A percentile compares a stretch with the other conserved stretches of the same genome.
Conservation (phyloP, 2,329 filamentous ascomycete species). For the Aspergillus chevalieri region DNA sequence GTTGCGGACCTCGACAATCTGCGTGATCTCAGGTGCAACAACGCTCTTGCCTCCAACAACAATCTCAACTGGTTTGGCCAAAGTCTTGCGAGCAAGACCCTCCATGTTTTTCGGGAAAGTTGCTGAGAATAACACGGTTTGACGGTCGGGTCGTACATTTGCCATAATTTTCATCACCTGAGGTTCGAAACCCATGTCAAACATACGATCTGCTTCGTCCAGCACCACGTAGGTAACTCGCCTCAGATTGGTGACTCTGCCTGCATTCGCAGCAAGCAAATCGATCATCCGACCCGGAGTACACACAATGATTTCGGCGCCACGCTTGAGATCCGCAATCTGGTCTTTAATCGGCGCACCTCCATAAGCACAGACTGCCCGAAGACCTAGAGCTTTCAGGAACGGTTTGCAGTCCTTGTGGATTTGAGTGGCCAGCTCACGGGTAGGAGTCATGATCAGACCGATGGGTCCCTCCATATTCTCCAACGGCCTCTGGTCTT, state of each 20-base stretch:
- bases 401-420: conserved; percentile 93
- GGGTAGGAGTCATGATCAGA: conserved; percentile 86
- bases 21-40: conserved; percentile 69
- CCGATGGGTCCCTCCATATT: conserved; percentile 81
- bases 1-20: conserved; percentile 80
- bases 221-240: conserved; percentile 91
- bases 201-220: conserved; percentile 98
- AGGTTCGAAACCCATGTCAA: conserved; percentile 98
- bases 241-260: conserved; percentile 84
- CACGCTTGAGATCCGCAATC: conserved; percentile 91
- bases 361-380: conserved; percentile 87
- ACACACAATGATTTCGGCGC: conserved; percentile 89
- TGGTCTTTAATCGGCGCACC: conserved; percentile 95
- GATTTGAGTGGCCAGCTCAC: conserved; percentile 90
- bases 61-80: conserved; percentile 82
- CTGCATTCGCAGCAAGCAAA: conserved; percentile 83
- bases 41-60: conserved; percentile 78
- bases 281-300: conserved; percentile 96
- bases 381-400: conserved; percentile 74
- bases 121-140: conserved; percentile 92
- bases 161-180: conserved; percentile 95
- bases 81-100: conserved; percentile 77
- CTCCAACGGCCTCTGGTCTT: conserved; percentile 77
- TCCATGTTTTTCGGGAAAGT: conserved; percentile 95
- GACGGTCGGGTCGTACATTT: conserved; percentile 84